A percentile compares a stretch with the other conserved stretches of the same genome.
phyloP scores from a whole-genome alignment of 108 stramenopile genomes.

The Pseudonitzschia multiseries region DNA sequence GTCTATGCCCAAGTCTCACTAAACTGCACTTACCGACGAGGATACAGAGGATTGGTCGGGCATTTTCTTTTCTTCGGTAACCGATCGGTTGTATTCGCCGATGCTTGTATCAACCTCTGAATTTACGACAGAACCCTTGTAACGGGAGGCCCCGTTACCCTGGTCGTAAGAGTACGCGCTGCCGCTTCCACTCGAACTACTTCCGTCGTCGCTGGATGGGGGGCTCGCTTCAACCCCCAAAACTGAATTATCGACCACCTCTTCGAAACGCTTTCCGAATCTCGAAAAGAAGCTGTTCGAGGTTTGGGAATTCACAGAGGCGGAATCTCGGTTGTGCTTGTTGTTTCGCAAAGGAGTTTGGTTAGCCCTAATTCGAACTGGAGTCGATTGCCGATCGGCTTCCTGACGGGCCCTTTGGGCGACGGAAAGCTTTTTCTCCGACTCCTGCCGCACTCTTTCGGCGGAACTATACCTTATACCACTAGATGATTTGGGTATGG shows the following conservation, averaged over 20 bases:
- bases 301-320: background rate
- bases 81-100: background rate
- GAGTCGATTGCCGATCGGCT: constrained; percentile 61
- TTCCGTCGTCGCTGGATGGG: background rate
- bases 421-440: constrained; percentile 49
- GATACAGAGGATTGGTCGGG: constrained; percentile 43
- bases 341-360: constrained; percentile 26
- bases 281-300: constrained; percentile 34
- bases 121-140: background rate
- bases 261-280: constrained; percentile 32
- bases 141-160: background rate
- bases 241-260: constrained; percentile 26
- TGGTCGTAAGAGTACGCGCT: background rate
- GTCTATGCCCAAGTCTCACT: background rate
- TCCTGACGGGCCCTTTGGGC: constrained; percentile 73
- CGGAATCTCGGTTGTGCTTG: constrained; percentile 3
- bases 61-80: constrained; percentile 44
- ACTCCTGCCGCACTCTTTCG: constrained; percentile 2
- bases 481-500: background rate
- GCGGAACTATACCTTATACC: background rate
- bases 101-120: background rate
- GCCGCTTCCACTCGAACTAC: background rate
- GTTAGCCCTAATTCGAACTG: constrained; percentile 39
- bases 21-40: constrained; percentile 28
- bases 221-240: constrained; percentile 19